Conservation (phyloP, 2,329 filamentous ascomycete species). For the Ophiostoma piceae region DNA sequence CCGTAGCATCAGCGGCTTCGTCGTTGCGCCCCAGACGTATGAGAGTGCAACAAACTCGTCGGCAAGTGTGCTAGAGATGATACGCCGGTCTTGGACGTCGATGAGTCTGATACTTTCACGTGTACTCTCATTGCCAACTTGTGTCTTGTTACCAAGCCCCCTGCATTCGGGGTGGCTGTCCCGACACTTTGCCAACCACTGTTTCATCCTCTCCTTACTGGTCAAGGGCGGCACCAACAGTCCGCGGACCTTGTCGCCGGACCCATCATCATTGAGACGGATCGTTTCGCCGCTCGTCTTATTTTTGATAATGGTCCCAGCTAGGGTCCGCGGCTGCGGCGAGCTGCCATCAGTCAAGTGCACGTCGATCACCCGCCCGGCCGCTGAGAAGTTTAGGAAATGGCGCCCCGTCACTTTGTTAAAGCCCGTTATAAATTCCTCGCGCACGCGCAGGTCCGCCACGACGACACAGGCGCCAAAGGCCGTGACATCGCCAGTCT, state of each 20-base stretch:
- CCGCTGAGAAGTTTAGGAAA: neutral
- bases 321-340: neutral
- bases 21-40: slow-evolving; percentile 5
- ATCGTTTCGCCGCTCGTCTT: neutral
- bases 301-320: neutral
- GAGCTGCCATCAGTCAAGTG: neutral
- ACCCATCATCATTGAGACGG: neutral
- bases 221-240: neutral
- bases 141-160: neutral
- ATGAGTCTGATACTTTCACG: neutral
- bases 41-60: slow-evolving; percentile 10
- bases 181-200: neutral
- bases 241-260: neutral
- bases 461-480: neutral
- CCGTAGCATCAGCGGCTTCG: slow-evolving; percentile 2
- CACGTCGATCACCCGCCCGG: neutral
- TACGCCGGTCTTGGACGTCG: neutral
- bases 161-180: neutral
- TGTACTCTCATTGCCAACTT: neutral
- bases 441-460: neutral
- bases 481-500: neutral
- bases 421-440: neutral
- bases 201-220: neutral
- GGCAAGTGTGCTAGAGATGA: neutral
- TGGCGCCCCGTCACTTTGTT: neutral